phyloP scores from a whole-genome alignment of 306 rosid species.

The Astragalus glycyphyllos region DNA sequence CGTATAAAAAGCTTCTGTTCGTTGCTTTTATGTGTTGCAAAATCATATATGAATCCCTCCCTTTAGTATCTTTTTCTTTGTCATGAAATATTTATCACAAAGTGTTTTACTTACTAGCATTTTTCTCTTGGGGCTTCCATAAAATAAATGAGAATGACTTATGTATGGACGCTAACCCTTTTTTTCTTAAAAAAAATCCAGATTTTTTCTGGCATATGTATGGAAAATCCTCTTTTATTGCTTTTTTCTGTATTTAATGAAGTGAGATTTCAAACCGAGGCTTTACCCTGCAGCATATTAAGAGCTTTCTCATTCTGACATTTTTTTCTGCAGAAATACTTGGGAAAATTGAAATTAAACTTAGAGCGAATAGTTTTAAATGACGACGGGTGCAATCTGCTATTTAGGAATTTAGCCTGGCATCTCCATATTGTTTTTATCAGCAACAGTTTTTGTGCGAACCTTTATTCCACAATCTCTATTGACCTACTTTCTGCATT shows the following conservation, averaged over 20 bases:
- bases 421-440: constrained; percentile 39
- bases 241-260: constrained; percentile 17
- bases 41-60: constrained; percentile 23
- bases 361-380: constrained; percentile 15
- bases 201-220: neutral
- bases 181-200: constrained; percentile 6
- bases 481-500: constrained; percentile 43
- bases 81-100: constrained; percentile 21
- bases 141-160: neutral
- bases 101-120: constrained; percentile 32
- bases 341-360: constrained; percentile 4
- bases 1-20: constrained; percentile 11
- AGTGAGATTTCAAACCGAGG: constrained; percentile 35
- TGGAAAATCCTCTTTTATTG: constrained; percentile 19
- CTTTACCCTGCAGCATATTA: constrained; percentile 21
- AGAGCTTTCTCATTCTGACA: constrained; percentile 29
- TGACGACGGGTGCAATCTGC: constrained; percentile 29
- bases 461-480: constrained; percentile 29
- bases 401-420: constrained; percentile 26
- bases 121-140: constrained; percentile 8
- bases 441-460: constrained; percentile 18
- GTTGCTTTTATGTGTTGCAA: constrained; percentile 18
- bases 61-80: constrained; percentile 25
- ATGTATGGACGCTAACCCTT: neutral
- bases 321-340: constrained; percentile 13